Conservation (phyloP, 2,329 filamentous ascomycete species). For the Epichloe hybrida region DNA sequence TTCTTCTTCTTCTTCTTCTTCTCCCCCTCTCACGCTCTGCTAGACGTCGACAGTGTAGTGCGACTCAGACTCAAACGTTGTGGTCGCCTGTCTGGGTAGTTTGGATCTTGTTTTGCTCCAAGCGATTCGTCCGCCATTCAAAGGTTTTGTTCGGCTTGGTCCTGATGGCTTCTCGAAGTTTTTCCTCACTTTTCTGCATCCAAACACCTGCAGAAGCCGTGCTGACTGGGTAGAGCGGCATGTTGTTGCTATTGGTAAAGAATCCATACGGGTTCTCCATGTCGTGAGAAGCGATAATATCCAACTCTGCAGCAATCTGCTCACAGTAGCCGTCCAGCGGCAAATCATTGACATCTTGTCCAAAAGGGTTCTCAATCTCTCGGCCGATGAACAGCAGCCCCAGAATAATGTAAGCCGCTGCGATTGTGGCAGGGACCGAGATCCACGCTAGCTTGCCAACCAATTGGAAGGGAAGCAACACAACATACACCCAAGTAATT, state of each 20-base stretch:
- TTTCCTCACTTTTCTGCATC: constrained; percentile 27
- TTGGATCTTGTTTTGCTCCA: background rate
- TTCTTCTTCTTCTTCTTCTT: too few species aligned
- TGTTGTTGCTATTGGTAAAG: constrained; percentile 26
- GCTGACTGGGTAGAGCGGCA: constrained; percentile 43
- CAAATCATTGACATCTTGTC: constrained; percentile 70
- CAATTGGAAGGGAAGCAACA: constrained; percentile 73
- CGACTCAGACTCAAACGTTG: constrained; percentile 1
- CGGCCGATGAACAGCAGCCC: constrained; percentile 60
- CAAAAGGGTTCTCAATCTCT: constrained; percentile 79
- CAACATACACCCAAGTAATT: constrained; percentile 74
- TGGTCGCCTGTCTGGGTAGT: background rate
- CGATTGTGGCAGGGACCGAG: constrained; percentile 62
- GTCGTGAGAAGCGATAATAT: constrained; percentile 50
- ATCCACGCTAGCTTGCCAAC: constrained; percentile 51
- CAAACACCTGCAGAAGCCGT: constrained; percentile 23
- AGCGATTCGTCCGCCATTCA: constrained; percentile 13
- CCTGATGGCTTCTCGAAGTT: constrained; percentile 25
- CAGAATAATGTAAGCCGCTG: constrained; percentile 69
- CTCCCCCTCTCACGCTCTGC: too few species aligned
- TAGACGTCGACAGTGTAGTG: background rate
- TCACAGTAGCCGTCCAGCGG: constrained; percentile 65
- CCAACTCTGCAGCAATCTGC: constrained; percentile 59
- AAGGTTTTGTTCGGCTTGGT: constrained; percentile 26
- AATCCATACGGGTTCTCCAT: constrained; percentile 19